These are phyloP conservation scores for Ascocoryne sarcoides DNA, from an alignment of 2,329 filamentous ascomycete species.

Conservation along the genomic window DNA sequence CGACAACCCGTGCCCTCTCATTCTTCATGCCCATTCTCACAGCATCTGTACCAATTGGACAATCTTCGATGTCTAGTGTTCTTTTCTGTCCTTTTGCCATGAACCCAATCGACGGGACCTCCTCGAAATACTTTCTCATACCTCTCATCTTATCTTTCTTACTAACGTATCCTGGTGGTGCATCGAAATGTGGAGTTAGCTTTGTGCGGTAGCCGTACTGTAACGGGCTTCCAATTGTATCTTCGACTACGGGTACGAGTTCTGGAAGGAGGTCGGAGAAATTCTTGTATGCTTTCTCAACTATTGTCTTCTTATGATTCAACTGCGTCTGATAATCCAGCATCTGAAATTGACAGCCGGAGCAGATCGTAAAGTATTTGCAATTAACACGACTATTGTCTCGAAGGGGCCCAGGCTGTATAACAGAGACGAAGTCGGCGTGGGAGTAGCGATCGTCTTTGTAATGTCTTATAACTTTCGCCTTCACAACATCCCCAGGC, in stretches of 20 bases:
- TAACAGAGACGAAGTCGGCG: slow-evolving; percentile 74
- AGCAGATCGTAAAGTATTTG: slow-evolving; percentile 79
- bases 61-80: slow-evolving; percentile 93
- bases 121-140: slow-evolving; percentile 47
- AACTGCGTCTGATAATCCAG: slow-evolving; percentile 82
- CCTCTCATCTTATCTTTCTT: slow-evolving; percentile 40
- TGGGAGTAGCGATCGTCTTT: slow-evolving; percentile 59
- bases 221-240: slow-evolving; percentile 83
- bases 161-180: slow-evolving; percentile 47
- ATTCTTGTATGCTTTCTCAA: slow-evolving; percentile 86
- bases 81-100: slow-evolving; percentile 72
- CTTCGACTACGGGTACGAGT: slow-evolving; percentile 63
- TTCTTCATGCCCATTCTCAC: slow-evolving; percentile 70
- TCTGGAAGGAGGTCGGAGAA: slow-evolving; percentile 77
- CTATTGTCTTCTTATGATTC: slow-evolving; percentile 70
- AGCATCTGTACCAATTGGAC: slow-evolving; percentile 84
- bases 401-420: slow-evolving; percentile 63
- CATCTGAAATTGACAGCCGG: slow-evolving; percentile 97
- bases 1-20: slow-evolving; percentile 67
- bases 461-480: slow-evolving; percentile 70
- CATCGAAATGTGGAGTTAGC: slow-evolving; percentile 91
- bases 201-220: slow-evolving; percentile 95
- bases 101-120: slow-evolving; percentile 78
- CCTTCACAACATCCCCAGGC: slow-evolving; percentile 72
- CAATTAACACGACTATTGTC: slow-evolving; percentile 72